Evolutionary conservation across 2,329 filamentous ascomycete genomes (phyloP), one percentile per base, ranked within the genome.

Genomic region (Exutisphaerella laricina): DNA sequence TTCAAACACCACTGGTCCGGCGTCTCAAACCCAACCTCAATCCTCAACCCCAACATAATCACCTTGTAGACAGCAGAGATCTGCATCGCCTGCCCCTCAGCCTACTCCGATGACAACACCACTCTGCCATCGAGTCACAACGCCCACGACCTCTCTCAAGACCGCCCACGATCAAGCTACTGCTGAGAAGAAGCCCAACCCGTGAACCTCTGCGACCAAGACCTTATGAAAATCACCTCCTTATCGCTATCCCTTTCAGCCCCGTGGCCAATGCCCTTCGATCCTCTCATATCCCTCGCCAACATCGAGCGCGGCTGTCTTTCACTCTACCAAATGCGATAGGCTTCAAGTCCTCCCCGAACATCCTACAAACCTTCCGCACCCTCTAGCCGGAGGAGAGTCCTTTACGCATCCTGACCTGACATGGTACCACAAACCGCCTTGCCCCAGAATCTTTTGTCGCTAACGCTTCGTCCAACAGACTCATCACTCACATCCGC

Each of bases 211-310:
- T 30, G 29, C 23, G 36, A 30, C 23, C 22, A 17, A 10, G 33
- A 12, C 14, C 34, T 37, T 26, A 30, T 50, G 16, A 23, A 39
- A 18, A 36, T 53, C 29, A 30, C 30, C 23, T 10, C 30, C 8
- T 36, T 33, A 9, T 37, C 38, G 10, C 49, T 58, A 25, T 29
- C 46, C 3, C 22, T 43, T 2, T 17, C 20, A 5, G 21, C 21
- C 2, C 35, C 45, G 8, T 58, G 55, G 54, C 54, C 55, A 8
- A 32, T 59, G 35, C 42, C 43, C 3, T 54, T 44, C 43, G 55
- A 59, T 20, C 50, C 57, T 2, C 41, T 50, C 8, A 56, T 59
- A 45, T 37, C 35, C 13, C 37, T 55, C 14, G 43, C 43, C 2
- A 54, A 55, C 23, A 48, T 58, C 3, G 38, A 43, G 12, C 44